These are phyloP conservation scores for Pseudocercospora macadamiae DNA, from an alignment of 2,329 filamentous ascomycete genomes.

Conservation along the genomic window DNA sequence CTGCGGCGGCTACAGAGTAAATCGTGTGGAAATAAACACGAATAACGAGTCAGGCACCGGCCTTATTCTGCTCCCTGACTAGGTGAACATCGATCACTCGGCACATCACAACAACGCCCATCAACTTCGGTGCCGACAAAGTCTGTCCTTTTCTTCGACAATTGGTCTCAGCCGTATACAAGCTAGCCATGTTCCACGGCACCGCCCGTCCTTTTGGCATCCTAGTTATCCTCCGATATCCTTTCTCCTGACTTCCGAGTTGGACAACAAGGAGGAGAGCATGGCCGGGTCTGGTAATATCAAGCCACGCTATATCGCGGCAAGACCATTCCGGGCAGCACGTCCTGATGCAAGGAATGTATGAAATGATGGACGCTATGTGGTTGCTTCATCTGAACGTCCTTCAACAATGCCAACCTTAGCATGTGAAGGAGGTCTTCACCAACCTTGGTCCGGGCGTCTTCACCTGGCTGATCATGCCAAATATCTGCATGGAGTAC, in stretches of 20 bases:
- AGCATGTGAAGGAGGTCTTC: too few species aligned
- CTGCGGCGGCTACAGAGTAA: background rate
- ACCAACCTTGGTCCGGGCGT: too few species aligned
- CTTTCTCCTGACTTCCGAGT: background rate
- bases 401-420: too few species aligned
- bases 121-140: background rate
- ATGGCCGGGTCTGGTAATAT: too few species aligned
- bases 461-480: too few species aligned
- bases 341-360: too few species aligned
- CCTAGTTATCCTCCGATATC: too few species aligned
- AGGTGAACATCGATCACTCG: background rate
- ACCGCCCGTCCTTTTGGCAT: background rate
- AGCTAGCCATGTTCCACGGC: background rate
- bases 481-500: too few species aligned
- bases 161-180: background rate
- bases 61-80: background rate
- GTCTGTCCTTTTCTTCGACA: background rate
- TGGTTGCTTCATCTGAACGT: too few species aligned
- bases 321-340: too few species aligned
- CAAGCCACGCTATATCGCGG: too few species aligned
- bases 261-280: background rate
- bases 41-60: background rate
- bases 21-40: background rate
- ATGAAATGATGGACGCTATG: too few species aligned
- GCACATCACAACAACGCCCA: background rate